These are phyloP conservation scores for Cryptococcus amylolentus DNA, from an alignment of 1,284 basidiomycete species.

Conservation along the genomic window DNA sequence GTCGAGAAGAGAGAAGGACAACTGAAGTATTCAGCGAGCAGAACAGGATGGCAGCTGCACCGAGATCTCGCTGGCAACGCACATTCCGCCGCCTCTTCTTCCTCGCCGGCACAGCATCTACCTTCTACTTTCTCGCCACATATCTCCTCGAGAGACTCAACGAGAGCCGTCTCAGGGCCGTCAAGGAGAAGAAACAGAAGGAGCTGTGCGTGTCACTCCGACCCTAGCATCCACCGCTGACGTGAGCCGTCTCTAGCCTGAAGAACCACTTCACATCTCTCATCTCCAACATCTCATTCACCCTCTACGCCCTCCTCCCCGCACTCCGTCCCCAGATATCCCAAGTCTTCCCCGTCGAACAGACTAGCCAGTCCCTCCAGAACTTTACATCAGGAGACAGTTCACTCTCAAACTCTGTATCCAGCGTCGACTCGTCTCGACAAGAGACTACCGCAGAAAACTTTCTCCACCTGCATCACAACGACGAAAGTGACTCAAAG, in stretches of 20 bases:
- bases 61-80: conserved; percentile 28
- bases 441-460: conserved; percentile 17
- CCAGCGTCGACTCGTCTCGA: background rate
- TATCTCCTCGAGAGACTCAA: conserved; percentile 39
- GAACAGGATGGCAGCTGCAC: background rate
- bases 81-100: conserved; percentile 33
- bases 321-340: conserved; percentile 43
- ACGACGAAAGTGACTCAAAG: background rate
- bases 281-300: conserved; percentile 46
- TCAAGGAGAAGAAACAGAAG: conserved; percentile 33
- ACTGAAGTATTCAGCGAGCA: too few species aligned
- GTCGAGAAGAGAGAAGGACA: too few species aligned
- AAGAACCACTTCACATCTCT: conserved; percentile 47
- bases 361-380: conserved; percentile 38
- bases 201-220: conserved; percentile 30
- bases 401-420: conserved; percentile 7
- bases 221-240: background rate
- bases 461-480: conserved; percentile 21
- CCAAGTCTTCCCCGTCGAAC: conserved; percentile 41
- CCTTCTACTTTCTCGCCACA: conserved; percentile 33
- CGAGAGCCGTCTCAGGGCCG: conserved; percentile 32
- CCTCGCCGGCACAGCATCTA: conserved; percentile 33
- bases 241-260: conserved; percentile 24
- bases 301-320: conserved; percentile 48
- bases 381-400: background rate